Conservation (phyloP, 805 yeast species). For the Jamesozyma jinghongensis region DNA sequence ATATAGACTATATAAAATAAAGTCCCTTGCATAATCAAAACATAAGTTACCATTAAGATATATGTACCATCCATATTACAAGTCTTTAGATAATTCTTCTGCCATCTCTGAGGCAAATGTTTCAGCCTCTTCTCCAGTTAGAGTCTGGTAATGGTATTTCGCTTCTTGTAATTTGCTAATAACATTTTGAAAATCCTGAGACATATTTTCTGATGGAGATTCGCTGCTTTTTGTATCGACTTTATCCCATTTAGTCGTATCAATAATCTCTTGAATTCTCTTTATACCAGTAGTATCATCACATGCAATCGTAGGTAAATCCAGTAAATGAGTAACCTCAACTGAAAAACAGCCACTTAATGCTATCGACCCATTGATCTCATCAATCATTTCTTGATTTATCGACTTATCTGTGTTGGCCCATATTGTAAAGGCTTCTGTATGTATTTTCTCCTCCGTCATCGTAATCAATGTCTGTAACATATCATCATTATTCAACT, state of each 20-base stretch:
- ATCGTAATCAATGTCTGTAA: no score
- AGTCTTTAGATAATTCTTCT: conserved; percentile 13
- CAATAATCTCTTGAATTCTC: conserved; percentile 38
- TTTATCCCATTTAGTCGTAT: conserved; percentile 40
- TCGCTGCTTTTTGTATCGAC: conserved; percentile 1
- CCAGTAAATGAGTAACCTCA: neutral
- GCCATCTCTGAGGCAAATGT: conserved; percentile 18
- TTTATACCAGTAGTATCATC: conserved; percentile 36
- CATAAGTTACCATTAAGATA: neutral
- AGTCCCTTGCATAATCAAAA: neutral
- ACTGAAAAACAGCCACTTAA: conserved; percentile 14
- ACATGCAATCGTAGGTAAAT: conserved; percentile 32
- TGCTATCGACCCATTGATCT: conserved; percentile 24
- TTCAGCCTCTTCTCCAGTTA: conserved; percentile 11
- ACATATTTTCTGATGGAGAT: neutral
- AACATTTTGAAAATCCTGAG: conserved; percentile 4
- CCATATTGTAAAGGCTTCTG: conserved; percentile 4
- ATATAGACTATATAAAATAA: conserved; percentile 1
- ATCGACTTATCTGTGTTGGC: neutral
- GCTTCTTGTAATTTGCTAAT: conserved; percentile 15
- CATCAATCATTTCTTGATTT: neutral
- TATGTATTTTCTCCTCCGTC: neutral
- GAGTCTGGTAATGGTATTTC: conserved; percentile 10
- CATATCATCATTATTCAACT: no score
- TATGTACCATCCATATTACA: conserved; percentile 1